These are phyloP conservation scores for Pseudopyrenochaeta lycopersici DNA, from an alignment of 2,329 filamentous ascomycete species.

Conservation along the genomic window DNA sequence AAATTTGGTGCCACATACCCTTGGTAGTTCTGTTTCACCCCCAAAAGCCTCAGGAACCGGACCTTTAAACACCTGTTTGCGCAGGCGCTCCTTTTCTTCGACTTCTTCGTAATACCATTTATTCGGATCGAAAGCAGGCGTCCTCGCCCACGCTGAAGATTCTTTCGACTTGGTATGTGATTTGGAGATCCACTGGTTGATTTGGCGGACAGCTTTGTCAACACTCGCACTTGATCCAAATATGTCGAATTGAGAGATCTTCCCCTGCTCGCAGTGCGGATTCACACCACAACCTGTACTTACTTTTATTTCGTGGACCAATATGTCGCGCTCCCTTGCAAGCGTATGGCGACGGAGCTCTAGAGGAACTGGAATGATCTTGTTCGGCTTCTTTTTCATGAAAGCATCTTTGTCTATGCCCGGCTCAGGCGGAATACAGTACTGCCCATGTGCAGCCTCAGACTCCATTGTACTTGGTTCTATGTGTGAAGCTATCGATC, in stretches of 20 bases:
- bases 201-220: conserved; percentile 22
- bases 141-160: conserved; percentile 40
- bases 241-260: conserved; percentile 34
- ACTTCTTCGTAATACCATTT: conserved; percentile 35
- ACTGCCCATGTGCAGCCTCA: background rate
- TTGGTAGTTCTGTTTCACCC: conserved; percentile 8
- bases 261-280: conserved; percentile 14
- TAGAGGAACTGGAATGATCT: conserved; percentile 25
- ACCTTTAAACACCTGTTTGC: conserved; percentile 30
- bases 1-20: conserved; percentile 9
- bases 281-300: conserved; percentile 31
- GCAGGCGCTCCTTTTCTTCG: conserved; percentile 19
- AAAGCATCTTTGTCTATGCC: background rate
- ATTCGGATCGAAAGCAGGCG: conserved; percentile 27
- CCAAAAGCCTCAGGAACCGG: conserved; percentile 17
- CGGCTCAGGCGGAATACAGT: background rate
- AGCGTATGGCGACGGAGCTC: conserved; percentile 26
- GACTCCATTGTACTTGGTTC: background rate
- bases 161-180: conserved; percentile 26
- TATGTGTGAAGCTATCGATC: background rate
- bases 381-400: conserved; percentile 25
- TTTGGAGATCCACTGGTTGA: conserved; percentile 42
- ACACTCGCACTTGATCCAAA: conserved; percentile 27
- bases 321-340: conserved; percentile 18
- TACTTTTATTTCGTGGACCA: conserved; percentile 22